Base-by-base conservation (phyloP, 2,329 filamentous ascomycete species). In the Cladorrhinum sp. region DNA sequence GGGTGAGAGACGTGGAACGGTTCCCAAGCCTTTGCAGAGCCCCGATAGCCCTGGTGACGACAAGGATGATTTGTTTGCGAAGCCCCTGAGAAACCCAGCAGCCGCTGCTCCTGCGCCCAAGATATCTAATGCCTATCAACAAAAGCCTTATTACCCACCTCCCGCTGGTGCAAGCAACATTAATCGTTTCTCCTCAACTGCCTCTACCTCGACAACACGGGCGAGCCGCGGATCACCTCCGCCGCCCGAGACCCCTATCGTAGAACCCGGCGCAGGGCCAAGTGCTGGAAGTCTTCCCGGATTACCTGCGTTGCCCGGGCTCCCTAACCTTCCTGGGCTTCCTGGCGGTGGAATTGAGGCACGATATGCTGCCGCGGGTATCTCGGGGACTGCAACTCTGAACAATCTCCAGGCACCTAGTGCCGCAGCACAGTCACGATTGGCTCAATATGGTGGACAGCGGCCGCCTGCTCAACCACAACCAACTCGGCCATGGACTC, bases 191-290 rank as follows among this genome's bases (percentile, higher is more conserved):
- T 81, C 83, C 10, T 97, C 93, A 2, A 96, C 91, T 7, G 92
- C 93, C 13, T 98, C 95, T 0, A 96, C 88, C 12, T 96, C 93
- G 1, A 99, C 95, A 0, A 97, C 93, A 1, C 87, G 91, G 65
- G 95, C 95, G 20, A 93, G 90, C 70, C 85, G 95, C 67, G 95
- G 95, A 49, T 98, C 93, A 25, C 95, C 95, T 4, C 93, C 95
- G 3, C 95, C 95, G 1, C 95, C 95, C 8, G 93, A 98, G 73
- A 98, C 95, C 0, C 92, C 95, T 29, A 83, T 93, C 63, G 83
- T 89, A 27, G 90, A 89, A 45, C 90, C 89, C 1, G 86, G 85
- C 18, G 81, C 80, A 57, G 41, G 41, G 16, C 41, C 41, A 9
- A 45, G 41, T 20, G 41, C 8, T 7, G 41, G 41, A 2, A n/a